Base-by-base conservation (phyloP, 169 alveolate species). In the Plasmodium falciparum region DNA sequence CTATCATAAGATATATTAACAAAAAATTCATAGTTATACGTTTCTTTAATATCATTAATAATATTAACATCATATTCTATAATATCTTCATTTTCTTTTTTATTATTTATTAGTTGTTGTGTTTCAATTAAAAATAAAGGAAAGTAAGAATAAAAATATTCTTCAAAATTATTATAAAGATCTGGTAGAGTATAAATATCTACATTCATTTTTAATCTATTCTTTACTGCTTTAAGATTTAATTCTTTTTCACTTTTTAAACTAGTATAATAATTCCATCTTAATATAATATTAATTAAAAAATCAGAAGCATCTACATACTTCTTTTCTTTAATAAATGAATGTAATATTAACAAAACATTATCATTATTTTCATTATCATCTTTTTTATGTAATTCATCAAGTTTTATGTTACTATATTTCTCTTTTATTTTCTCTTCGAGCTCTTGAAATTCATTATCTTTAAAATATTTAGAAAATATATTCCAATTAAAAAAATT, bases 221-320 rank as follows among this genome's bases (percentile, higher is more conserved):
- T 83, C 11, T 56, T 83, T 71, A 83, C 62, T 26, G 67, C 17
- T 43, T 63, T 26, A 8, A 73, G 24, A 71, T 71, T 63, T 20
- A 70, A 49, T 49, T 63, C 73, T n/a, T 70, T 83, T 83, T 83
- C 91, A 62, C 66, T 83, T 49, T 86, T 69, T 72, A 83, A 70
- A 52, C 85, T 70, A 6, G 86, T 83, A 26, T 83, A 83, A 69
- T 83, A 83, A 70, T 83, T 83, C 91, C 91, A 83, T 17, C 91
- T 67, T 58, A 83, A 83, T 39, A 83, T 83, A 33, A 83, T 83
- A 56, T 45, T 70, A 58, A 83, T 49, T 17, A 83, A 49, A 17
- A 54, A 83, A 12, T 83, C 45, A 7, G 91, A 83, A 70, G 71
- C 91, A 47, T 83, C 91, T 13, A 72, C 17, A 62, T 70, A 70